phyloP scores from a whole-genome alignment of 768 basidiomycete genomes.

The Solioccasus polychromus region DNA sequence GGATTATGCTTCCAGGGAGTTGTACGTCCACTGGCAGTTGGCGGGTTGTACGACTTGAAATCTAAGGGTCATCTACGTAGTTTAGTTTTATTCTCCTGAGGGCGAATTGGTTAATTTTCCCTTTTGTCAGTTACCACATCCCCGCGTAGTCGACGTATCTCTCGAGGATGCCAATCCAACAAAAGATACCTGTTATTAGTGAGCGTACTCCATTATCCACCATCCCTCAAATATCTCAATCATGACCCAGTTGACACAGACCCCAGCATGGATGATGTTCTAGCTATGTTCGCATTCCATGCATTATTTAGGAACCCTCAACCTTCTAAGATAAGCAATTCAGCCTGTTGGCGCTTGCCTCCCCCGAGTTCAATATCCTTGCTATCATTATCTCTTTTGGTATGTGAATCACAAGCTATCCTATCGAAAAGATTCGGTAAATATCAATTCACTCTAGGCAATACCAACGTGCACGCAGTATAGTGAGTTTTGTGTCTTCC shows the following conservation, averaged over 20 bases:
- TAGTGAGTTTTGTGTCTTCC: constrained; percentile 38
- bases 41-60: no score
- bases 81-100: no score
- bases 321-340: neutral
- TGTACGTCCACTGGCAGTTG: no score
- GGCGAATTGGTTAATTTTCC: neutral
- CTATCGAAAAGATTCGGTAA: neutral
- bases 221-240: neutral
- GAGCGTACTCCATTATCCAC: constrained; percentile 20
- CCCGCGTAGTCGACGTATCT: no score
- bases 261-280: constrained; percentile 79
- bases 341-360: constrained; percentile 75
- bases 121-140: no score
- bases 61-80: no score
- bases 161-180: constrained; percentile 25
- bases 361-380: constrained; percentile 79
- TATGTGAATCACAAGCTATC: constrained; percentile 28
- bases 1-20: no score
- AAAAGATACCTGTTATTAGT: constrained; percentile 66
- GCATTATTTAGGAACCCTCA: neutral
- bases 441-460: constrained; percentile 48
- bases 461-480: constrained; percentile 61
- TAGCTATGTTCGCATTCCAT: constrained; percentile 63
- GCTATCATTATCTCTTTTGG: constrained; percentile 78
- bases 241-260: constrained; percentile 69